phyloP scores from a whole-genome alignment of 768 basidiomycete species.

The Hericium coralloides region DNA sequence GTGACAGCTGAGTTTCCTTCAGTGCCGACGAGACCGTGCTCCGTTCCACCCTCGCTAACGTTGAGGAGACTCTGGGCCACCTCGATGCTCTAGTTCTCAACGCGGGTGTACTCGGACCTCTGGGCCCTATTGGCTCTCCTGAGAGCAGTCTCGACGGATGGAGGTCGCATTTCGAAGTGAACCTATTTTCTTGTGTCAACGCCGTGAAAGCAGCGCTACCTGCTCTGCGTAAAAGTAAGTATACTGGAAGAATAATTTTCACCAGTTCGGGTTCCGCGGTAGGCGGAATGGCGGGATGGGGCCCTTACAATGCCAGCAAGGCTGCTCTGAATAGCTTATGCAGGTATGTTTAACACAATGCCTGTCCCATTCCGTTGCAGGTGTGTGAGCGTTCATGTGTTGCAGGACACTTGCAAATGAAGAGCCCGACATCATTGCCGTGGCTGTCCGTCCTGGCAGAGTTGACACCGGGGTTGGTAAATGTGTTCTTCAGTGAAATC shows the following conservation, averaged over 20 bases:
- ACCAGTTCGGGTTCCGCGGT: constrained; percentile 82
- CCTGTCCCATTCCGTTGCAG: not conserved
- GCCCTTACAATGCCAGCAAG: constrained; percentile 74
- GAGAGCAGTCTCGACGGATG: constrained; percentile 46
- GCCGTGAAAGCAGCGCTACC: constrained; percentile 63
- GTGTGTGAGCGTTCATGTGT: too few species aligned
- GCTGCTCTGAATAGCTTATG: constrained; percentile 81
- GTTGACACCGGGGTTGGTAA: constrained; percentile 70
- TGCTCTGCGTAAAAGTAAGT: constrained; percentile 48
- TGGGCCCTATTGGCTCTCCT: constrained; percentile 47
- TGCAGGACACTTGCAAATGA: constrained; percentile 76
- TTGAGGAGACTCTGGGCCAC: constrained; percentile 43
- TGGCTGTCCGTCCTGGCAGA: constrained; percentile 82
- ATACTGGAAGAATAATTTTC: constrained; percentile 64
- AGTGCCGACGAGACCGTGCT: constrained; percentile 55
- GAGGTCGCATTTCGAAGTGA: constrained; percentile 74
- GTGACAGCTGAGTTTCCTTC: constrained; percentile 6
- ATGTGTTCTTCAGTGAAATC: constrained; percentile 57
- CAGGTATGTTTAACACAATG: constrained; percentile 13
- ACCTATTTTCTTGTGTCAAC: constrained; percentile 78
- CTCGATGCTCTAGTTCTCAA: constrained; percentile 80
- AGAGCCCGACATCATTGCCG: constrained; percentile 61
- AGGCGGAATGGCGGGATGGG: constrained; percentile 64
- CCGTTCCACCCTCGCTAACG: constrained; percentile 45
- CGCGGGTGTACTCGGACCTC: constrained; percentile 69